Base-by-base conservation (phyloP, 305 asterid species). In the Rubia balearica region DNA sequence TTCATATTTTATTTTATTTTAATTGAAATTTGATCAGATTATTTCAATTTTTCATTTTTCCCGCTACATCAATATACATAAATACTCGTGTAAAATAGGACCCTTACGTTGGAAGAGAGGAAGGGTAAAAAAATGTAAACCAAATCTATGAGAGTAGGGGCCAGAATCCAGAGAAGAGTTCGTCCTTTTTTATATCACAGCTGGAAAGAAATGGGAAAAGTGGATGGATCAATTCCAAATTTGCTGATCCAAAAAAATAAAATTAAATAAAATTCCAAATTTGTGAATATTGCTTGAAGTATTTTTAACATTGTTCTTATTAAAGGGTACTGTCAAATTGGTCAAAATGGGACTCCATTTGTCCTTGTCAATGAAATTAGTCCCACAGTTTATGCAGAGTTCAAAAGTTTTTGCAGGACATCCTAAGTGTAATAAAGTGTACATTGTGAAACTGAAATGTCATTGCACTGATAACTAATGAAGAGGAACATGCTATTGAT, bases 261-360 rank as follows among this genome's bases (percentile, higher is more conserved):
- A 51, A 43, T 0, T 43, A 11, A 30, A 30, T 30, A 30, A 30
- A 49, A 61, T 30, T 27, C 42, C 66, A 27, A 61, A 27, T 36
- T 6, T 36, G 14, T 22, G 12, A 1, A n/a, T 21, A 27, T 24
- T 8, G 2, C 0, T 60, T 60, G 41, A 22, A 30, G 65, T 13
- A 30, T 10, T 38, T 24, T 36, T 63, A 33, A 36, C 46, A 62
- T 17, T 16, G 48, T 36, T 30, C 49, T 38, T 7, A 63, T 19
- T 16, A 38, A 63, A 63, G 69, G 14, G 69, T 41, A 14, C 53
- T 41, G 24, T n/a, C 19, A 41, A 9, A 8, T 65, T 65, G 76
- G 67, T 73, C 66, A 73, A 65, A 30, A 22, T 53, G 67, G 41
- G 68, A 24, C 8, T 51, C 59, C 59, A 51, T 51, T 51, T 51